Evolutionary conservation across 2,329 filamentous ascomycete genomes (phyloP), one percentile per base, ranked within the genome.

Genomic region (Sporothrix pseudoabietina): DNA sequence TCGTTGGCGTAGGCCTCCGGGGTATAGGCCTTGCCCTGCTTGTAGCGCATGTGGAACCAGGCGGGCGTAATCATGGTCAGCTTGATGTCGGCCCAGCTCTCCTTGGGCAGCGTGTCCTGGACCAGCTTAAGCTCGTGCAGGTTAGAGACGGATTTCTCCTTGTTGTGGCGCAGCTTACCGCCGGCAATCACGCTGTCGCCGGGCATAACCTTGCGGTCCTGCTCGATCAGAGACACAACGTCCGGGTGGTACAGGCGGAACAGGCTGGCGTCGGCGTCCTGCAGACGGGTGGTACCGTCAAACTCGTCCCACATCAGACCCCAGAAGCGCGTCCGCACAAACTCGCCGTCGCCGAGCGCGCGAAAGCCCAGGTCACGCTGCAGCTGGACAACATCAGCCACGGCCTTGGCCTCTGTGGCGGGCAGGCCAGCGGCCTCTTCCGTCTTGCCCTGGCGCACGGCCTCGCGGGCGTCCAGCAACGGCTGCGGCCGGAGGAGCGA

Each of bases 401-500:
- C 87, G 63, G 88, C 84, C 78, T 85, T 84, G 76, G 89, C 84
- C 78, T 91, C 89, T 19, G 87, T 79, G 12, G 82, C 82, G 8
- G 81, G 82, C 39, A 92, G 84, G n/a, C 81, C 75, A 8, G 80
- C 81, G 72, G 82, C 81, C 69, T 79, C 79, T 69, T 84, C 79
- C 8, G 84, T 82, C 57, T 86, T 79, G 76, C 87, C 82, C 73
- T 88, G 87, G 76, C 90, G 89, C 74, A 89, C 86, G 69, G 79
- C 78, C 75, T 88, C 86, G 77, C 91, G 89, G 30, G 79, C 77
- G 65, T 82, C 80, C 41, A 83, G 78, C 19, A 93, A 85, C 72
- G 87, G 83, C 74, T 90, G 82, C 5, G 92, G 91, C 19, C 92
- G 89, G 52, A 93, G 87, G 39, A 94, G 85, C 12, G 91, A 93